Evolutionary conservation across 1,284 basidiomycete species (phyloP), one percentile per base, ranked within the genome.

Genomic region (Pascua sp.): DNA sequence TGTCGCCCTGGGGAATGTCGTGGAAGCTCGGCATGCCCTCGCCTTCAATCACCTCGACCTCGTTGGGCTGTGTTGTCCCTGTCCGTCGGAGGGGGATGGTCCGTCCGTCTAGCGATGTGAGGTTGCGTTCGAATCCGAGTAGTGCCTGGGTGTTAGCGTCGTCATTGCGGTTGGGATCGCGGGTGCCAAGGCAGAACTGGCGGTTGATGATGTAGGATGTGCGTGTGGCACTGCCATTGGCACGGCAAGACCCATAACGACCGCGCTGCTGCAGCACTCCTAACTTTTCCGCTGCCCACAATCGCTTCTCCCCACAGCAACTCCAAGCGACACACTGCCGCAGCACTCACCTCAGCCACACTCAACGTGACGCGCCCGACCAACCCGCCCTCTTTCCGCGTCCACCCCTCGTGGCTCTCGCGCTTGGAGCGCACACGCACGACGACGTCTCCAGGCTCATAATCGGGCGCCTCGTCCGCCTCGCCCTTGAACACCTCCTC

Each of bases 401-500:
- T 81, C 85, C 88, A 96, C 51, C 91, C 92, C 61, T 82, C 81
- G 18, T 57, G 37, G 11, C 41, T 42, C 42, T 52, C 16, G 42
- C 55, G 85, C 75, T 82, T 82, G 67, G 86, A 91, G 61, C 87
- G 80, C 16, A 96, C 86, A 52, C 90, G 80, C 49, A 97, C 81
- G 41, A 96, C 81, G 53, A 97, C 84, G 77, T 97, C 92, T 15
- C 93, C 93, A 9, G 94, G 81, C 66, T 94, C 91, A 86, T 86
- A 93, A 62, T 96, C 93, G 5, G 90, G 90, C 57, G 81, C 88
- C 79, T 97, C 92, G 72, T 97, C 94, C 43, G 88, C 89, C 74
- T 96, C 92, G 18, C 91, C 91, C 65, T 93, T 89, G 65, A 93
- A 96, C 1, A 93, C 82, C 49, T 93, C 85, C 73, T 97, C 90